phyloP scores from a whole-genome alignment of 2,329 filamentous ascomycete genomes.

The Talaromyces verruculosus region DNA sequence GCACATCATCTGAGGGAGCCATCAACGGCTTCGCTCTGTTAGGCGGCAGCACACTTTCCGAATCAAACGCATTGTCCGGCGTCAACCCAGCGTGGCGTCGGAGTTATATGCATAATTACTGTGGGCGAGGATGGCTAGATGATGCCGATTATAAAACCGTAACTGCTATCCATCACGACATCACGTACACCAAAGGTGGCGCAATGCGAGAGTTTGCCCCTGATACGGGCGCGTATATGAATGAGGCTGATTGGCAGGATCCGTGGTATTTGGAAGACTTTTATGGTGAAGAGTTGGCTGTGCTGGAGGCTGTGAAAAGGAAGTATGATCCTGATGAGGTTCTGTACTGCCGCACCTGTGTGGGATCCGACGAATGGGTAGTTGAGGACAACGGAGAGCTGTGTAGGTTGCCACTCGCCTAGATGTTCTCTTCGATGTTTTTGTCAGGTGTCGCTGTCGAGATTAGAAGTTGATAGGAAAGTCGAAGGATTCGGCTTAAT shows the following conservation, averaged over 20 bases:
- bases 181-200: constrained; percentile 42
- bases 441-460: too few relatives aligned
- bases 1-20: constrained; percentile 31
- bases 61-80: constrained; percentile 28
- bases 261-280: constrained; percentile 44
- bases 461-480: too few relatives aligned
- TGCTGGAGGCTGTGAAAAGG: constrained; percentile 40
- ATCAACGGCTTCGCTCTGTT: constrained; percentile 34
- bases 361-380: constrained; percentile 41
- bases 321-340: constrained; percentile 44
- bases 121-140: constrained; percentile 39
- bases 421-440: too few relatives aligned
- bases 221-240: constrained; percentile 42
- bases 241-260: constrained; percentile 45
- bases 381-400: not conserved
- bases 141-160: constrained; percentile 40
- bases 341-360: constrained; percentile 43
- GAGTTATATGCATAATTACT: constrained; percentile 31
- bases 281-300: constrained; percentile 44
- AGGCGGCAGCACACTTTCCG: constrained; percentile 41
- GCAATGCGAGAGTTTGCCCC: constrained; percentile 43
- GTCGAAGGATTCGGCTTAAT: not conserved
- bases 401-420: not conserved
- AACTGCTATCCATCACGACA: constrained; percentile 33
- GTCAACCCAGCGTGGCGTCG: constrained; percentile 44